Evolutionary conservation across 352 stramenopile species (phyloP).

Genomic region (Aphanomyces astaci): DNA sequence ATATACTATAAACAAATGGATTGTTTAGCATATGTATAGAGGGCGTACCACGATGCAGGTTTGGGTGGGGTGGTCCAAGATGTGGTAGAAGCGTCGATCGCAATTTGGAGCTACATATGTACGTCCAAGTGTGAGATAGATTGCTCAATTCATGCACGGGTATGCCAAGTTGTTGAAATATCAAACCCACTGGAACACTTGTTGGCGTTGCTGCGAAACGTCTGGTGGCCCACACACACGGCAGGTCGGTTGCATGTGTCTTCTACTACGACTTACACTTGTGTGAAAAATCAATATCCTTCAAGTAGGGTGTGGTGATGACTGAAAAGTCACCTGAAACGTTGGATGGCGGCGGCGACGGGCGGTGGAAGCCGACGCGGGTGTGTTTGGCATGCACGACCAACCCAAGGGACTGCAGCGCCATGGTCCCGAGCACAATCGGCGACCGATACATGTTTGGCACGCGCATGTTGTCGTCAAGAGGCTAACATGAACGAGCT

Average conservation of each 20-base stretch:
- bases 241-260: neutral
- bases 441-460: constrained; percentile 20
- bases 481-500: too few relatives aligned
- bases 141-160: too few relatives aligned
- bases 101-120: constrained; percentile 22
- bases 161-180: too few relatives aligned
- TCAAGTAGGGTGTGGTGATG: too few relatives aligned
- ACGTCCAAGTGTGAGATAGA: too few relatives aligned
- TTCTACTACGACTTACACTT: neutral
- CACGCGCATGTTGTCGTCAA: neutral
- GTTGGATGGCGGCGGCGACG: neutral
- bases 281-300: too few relatives aligned
- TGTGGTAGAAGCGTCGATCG: neutral
- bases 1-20: too few relatives aligned
- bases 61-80: constrained; percentile 1
- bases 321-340: too few relatives aligned
- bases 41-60: constrained; percentile 12
- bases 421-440: constrained; percentile 14
- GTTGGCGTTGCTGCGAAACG: neutral
- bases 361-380: neutral
- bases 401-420: constrained; percentile 1
- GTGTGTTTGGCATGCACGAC: constrained; percentile 1
- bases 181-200: neutral
- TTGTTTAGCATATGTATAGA: too few relatives aligned
- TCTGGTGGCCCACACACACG: constrained; percentile 4